Evolutionary conservation across 495 filamentous ascomycete species (phyloP).

Genomic region (Xylaria acuta): DNA sequence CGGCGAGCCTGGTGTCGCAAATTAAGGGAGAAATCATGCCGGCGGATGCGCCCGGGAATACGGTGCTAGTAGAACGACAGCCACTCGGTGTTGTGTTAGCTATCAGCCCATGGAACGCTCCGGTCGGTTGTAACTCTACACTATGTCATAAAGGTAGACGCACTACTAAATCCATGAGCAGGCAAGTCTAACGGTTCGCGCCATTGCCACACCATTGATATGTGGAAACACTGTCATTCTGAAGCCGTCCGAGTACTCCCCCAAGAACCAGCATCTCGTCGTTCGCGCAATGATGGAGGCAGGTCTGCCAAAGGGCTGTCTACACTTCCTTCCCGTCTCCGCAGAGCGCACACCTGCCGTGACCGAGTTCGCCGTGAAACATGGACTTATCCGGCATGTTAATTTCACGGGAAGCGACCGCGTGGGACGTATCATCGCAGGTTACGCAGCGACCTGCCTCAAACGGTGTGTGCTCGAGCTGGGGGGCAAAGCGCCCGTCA

Average conservation of each 20-base stretch:
- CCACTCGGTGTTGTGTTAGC: conserved; percentile 45
- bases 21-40: conserved; percentile 46
- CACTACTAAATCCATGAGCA: conserved; percentile 61
- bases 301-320: conserved; percentile 59
- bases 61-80: conserved; percentile 38
- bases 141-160: conserved; percentile 41
- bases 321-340: conserved; percentile 56
- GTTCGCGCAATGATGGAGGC: conserved; percentile 69
- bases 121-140: conserved; percentile 22
- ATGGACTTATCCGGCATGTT: conserved; percentile 56
- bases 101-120: conserved; percentile 48
- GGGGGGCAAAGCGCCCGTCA: conserved; percentile 44
- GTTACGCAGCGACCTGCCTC: conserved; percentile 59
- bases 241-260: conserved; percentile 77
- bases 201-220: conserved; percentile 69
- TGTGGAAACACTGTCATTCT: conserved; percentile 79
- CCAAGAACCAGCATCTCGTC: conserved; percentile 71
- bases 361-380: conserved; percentile 55
- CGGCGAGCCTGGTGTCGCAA: conserved; percentile 60
- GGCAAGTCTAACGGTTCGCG: conserved; percentile 64
- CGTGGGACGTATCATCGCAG: conserved; percentile 45
- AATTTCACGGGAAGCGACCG: conserved; percentile 48
- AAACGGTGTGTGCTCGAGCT: conserved; percentile 61
- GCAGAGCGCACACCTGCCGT: conserved; percentile 51
- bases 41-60: conserved; percentile 40